Conservation (phyloP, 2,329 filamentous ascomycete genomes). For the Microcyclospora pomicola region DNA sequence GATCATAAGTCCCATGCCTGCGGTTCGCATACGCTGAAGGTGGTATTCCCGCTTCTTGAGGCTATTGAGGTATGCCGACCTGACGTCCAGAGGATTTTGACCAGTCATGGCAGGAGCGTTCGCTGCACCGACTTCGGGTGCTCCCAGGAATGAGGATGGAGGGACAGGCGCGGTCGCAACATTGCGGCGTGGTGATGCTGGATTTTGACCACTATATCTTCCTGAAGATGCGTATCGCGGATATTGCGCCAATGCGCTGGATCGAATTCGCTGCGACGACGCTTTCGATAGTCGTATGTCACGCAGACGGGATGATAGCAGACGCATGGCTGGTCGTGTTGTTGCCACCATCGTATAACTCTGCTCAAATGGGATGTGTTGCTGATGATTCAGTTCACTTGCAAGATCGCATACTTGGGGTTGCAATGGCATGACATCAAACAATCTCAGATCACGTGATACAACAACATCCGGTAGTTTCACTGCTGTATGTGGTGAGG, state of each 20-base stretch:
- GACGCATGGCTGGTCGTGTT: slow-evolving; percentile 17
- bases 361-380: no score
- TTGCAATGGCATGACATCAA: no score
- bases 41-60: slow-evolving; percentile 20
- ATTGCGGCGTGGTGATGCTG: slow-evolving; percentile 13
- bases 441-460: no score
- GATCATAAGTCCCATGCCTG: slow-evolving; percentile 23
- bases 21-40: slow-evolving; percentile 22
- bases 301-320: slow-evolving; percentile 17
- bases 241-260: background rate
- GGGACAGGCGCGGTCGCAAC: slow-evolving; percentile 12
- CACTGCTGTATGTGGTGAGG: no score
- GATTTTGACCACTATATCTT: slow-evolving; percentile 19
- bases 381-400: no score
- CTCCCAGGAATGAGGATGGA: slow-evolving; percentile 11
- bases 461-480: no score
- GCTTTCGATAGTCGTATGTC: slow-evolving; percentile 9
- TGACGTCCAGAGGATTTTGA: slow-evolving; percentile 13
- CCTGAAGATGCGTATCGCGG: slow-evolving; percentile 13
- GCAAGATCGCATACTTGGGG: no score
- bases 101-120: slow-evolving; percentile 2
- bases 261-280: slow-evolving; percentile 9
- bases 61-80: slow-evolving; percentile 11
- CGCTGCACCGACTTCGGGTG: slow-evolving; percentile 2
- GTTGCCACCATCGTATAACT: slow-evolving; percentile 11